Base-by-base conservation (phyloP, 495 filamentous ascomycete genomes). In the Aspergillus panamensis region DNA sequence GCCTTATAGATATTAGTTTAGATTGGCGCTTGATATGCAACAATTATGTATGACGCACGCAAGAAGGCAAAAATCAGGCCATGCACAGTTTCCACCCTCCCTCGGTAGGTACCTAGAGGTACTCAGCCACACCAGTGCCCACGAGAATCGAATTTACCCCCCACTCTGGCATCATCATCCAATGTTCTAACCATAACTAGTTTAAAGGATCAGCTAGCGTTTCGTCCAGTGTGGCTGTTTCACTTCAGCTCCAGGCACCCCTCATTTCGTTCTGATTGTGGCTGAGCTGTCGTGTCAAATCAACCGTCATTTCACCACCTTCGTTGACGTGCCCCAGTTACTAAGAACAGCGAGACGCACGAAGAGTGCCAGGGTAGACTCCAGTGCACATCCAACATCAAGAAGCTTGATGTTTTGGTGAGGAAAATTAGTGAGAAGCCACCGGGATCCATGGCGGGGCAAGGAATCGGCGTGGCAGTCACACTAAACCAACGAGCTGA, bases 201-300 rank as follows among this genome's bases (percentile, higher is more conserved):
- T 14, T 16, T 42, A 57, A 20, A 51, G 10, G n/a, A 30, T 8
- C 25, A 17, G 44, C 21, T 51, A 58, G 47, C 30, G 48, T 45
- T 29, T 50, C 43, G 43, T 35, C 21, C 25, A 44, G 55, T 58
- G 55, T 58, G 55, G 55, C 55, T 58, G 39, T 49, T 20, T 45
- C 42, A 45, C 42, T 20, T 44, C 42, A 45, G 42, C 42, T 45
- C 47, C 13, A 49, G 29, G 37, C 33, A 44, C 21, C n/a, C 33
- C 37, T 58, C 55, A 57, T 48, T 39, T 51, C 13, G 29, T 55
- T 21, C 19, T n/a, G 19, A 35, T 17, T 17, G 31, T 40, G 54
- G 54, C 54, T 57, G 44, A 33, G 43, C 48, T 21, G 21, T 57
- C 12, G 5, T 16, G 10, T 51, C 9, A n/a, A 10, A n/a, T 39